Conservation (phyloP, 2,329 filamentous ascomycete genomes). For the Alternaria sp. region DNA sequence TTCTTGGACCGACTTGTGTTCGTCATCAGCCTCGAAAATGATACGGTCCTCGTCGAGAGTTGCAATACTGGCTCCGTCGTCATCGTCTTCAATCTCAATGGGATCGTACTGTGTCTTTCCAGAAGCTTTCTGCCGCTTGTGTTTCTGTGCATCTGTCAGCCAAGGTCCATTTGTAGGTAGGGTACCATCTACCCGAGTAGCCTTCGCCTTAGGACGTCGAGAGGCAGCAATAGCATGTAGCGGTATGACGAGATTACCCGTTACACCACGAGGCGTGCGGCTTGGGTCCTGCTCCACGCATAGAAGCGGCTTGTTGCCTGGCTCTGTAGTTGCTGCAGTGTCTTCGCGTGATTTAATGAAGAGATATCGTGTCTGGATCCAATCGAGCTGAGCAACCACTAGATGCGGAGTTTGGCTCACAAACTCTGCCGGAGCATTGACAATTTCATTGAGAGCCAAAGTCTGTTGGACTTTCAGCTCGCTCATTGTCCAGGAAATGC, state of each 20-base stretch:
- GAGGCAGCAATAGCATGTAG: constrained; percentile 60
- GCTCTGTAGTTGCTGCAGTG: not conserved
- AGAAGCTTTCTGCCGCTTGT: constrained; percentile 42
- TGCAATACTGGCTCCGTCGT: constrained; percentile 57
- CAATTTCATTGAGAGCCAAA: constrained; percentile 83
- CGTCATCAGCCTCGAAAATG: constrained; percentile 49
- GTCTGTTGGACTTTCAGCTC: constrained; percentile 66
- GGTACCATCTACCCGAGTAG: constrained; percentile 18
- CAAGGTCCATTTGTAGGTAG: not conserved
- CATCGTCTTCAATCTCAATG: constrained; percentile 51
- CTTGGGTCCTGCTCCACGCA: constrained; percentile 53
- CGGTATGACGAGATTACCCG: constrained; percentile 60
- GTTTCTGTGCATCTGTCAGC: constrained; percentile 21
- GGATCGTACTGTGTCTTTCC: constrained; percentile 47
- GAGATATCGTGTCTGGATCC: constrained; percentile 90
- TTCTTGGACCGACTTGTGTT: constrained; percentile 13
- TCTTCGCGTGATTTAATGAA: constrained; percentile 62
- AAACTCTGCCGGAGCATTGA: constrained; percentile 76
- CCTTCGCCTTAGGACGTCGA: constrained; percentile 45
- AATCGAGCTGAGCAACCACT: constrained; percentile 79
- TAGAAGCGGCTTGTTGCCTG: constrained; percentile 35
- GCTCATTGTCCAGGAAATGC: constrained; percentile 71
- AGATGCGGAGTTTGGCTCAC: constrained; percentile 66
- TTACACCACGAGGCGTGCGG: constrained; percentile 54
- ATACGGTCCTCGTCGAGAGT: constrained; percentile 60